Evolutionary conservation across 495 filamentous ascomycete species (phyloP).

Genomic region (Monascus purpureus): DNA sequence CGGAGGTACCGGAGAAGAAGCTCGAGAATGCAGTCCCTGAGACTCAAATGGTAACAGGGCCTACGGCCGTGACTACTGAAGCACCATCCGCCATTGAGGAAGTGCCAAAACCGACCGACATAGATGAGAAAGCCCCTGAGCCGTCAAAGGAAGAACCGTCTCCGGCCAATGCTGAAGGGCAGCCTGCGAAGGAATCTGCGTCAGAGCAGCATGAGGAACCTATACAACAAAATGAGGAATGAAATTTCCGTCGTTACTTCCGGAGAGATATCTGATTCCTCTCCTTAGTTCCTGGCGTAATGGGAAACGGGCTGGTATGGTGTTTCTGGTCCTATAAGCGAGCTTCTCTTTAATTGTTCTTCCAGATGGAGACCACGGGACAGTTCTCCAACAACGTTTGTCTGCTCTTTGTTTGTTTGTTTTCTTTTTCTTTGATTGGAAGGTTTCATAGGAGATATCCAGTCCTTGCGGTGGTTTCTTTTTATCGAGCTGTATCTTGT

Average conservation of each 20-base stretch:
- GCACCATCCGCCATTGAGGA: slow-evolving; percentile 13
- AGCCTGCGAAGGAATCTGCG: slow-evolving; percentile 10
- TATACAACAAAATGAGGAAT: slow-evolving; percentile 8
- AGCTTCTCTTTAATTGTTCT: too few species aligned
- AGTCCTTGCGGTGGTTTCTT: too few species aligned
- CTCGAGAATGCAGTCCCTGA: too few species aligned
- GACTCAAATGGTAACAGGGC: too few species aligned
- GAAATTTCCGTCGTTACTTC: slow-evolving; percentile 14
- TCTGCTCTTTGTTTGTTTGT: slow-evolving; percentile 6
- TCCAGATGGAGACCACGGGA: too few species aligned
- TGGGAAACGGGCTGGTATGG: slow-evolving; percentile 26
- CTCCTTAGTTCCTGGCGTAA: slow-evolving; percentile 24
- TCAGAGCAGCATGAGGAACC: slow-evolving; percentile 13
- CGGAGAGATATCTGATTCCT: slow-evolving; percentile 7
- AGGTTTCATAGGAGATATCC: neutral
- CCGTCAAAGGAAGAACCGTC: slow-evolving; percentile 8
- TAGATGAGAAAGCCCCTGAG: slow-evolving; percentile 8
- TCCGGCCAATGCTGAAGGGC: slow-evolving; percentile 7
- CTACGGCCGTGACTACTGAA: too few species aligned
- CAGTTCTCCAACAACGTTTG: too few species aligned
- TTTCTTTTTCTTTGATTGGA: slow-evolving; percentile 3
- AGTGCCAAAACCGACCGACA: slow-evolving; percentile 5
- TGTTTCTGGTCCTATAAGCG: slow-evolving; percentile 23
- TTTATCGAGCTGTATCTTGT: neutral
- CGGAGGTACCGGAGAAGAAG: slow-evolving; percentile 8